Evolutionary conservation across 331 rosid genomes (phyloP), one percentile per base, ranked within the genome.

Genomic region (Telfairia occidentalis): DNA sequence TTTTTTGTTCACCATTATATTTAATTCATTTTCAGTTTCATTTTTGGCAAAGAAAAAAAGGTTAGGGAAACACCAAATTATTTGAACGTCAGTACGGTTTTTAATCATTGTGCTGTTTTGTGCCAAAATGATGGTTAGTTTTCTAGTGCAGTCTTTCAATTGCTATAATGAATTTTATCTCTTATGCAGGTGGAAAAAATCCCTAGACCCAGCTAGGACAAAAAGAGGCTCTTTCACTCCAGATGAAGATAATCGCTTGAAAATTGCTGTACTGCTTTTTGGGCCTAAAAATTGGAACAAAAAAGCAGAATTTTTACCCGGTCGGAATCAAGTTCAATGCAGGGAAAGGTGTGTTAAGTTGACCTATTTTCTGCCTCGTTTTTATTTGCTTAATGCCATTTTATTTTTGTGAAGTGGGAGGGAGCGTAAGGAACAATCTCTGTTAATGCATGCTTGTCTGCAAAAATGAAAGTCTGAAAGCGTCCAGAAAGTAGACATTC

Each of bases 321-420:
- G 98, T 53, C 89, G 98, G 73, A 91, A 84, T 75, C 96, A 91
- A 82, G 85, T 90, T 81, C 98, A 94, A 84, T 89, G 97, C 73
- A 87, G 98, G 84, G 98, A 94, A 81, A 94, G 98, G 98, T 94
- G 85, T 46, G 19, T 57, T n/a, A 4, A 53, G 55, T 34, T 49
- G 23, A 72, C 32, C 10, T 8, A 32, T 73, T 9, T 53, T 61
- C 19, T 60, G 24, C 73, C 5, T 9, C 2, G 26, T 19, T 35
- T 38, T 65, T 21, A 35, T 37, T 64, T 9, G 9, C n/a, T 38
- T 12, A 38, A 11, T 42, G 26, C 26, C 2, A 6, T 59, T 5
- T 16, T 59, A 10, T 28, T 58, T 1, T 21, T 37, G 21, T 34
- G 69, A 43, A 43, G 43, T 2, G 61, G 29, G 2, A 18, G 63